Evolutionary conservation across 345 rosid species (phyloP), one percentile per base, ranked within the genome.

Genomic region (Isatis tinctoria): DNA sequence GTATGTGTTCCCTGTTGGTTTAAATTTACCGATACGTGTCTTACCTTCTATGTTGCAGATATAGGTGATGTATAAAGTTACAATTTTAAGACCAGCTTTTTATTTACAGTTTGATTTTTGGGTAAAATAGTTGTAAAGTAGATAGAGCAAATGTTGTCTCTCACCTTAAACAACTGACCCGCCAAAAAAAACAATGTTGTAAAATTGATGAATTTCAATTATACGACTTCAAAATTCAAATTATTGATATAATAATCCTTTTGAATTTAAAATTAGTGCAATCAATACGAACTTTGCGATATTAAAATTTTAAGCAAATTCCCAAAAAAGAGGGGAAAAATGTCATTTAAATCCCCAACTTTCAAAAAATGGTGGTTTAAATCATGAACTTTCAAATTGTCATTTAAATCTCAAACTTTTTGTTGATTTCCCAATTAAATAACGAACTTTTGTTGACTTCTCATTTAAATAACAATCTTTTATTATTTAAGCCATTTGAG

Each of bases 61-160:
- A 10, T 6, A 41, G n/a, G 11, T 47, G 43, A 22, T 66, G 59
- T 66, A 66, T 66, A 49, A 66, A 66, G 33, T 49, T 65, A 20
- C 32, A 45, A 48, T 48, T 8, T 49, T 4, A 33, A n/a, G 39
- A 28, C 12, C 66, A 37, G 1, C 16, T 36, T 10, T 14, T 13
- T 53, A 8, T 35, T 14, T 53, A 27, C 35, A 22, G 24, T 27
- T 13, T 53, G 60, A n/a, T 32, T 53, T 14, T 53, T 27, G 36
- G 10, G 59, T 53, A 2, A 22, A 53, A 13, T 24, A 26, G 59
- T 14, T 11, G 35, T 13, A 53, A 8, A 48, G 2, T 20, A 48
- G 53, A 45, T 45, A 8, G 24, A 47, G 52, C 52, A 43, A n/a
- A 44, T n/a, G n/a, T n/a, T n/a, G n/a, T n/a, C n/a, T 20, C 8